Conservation (phyloP, 352 stramenopile species). For the Pelagophyceae sp. region DNA sequence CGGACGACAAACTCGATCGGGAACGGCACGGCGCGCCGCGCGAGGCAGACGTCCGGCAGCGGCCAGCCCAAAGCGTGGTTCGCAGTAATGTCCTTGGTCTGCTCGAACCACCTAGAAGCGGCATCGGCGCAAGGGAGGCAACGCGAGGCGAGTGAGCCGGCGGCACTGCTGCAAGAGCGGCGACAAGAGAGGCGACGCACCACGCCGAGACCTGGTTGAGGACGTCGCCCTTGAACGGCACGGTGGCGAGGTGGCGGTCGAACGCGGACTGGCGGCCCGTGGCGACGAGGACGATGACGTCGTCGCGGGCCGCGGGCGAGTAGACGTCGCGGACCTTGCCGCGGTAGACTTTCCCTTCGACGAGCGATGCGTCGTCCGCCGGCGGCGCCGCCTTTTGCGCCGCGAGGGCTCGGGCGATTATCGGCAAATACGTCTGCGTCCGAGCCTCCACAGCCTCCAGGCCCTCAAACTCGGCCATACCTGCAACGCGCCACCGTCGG, state of each 20-base stretch:
- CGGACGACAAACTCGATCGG: conserved; percentile 97
- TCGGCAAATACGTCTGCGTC: conserved; percentile 20
- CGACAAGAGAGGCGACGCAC: too few species aligned
- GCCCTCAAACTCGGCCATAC: too few species aligned
- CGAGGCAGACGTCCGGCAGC: conserved; percentile 87
- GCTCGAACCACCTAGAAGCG: conserved; percentile 96
- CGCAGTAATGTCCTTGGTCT: conserved; percentile 86
- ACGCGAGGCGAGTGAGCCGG: too few species aligned
- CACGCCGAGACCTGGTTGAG: conserved; percentile 82
- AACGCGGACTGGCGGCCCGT: conserved; percentile 97
- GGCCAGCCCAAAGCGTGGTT: conserved; percentile 91
- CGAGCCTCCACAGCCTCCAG: neutral
- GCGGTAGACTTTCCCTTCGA: conserved; percentile 1
- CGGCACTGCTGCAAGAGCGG: conserved; percentile 13
- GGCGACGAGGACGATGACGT: conserved; percentile 85
- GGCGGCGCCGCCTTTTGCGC: conserved; percentile 1
- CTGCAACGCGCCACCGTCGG: too few species aligned
- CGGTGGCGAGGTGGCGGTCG: conserved; percentile 84
- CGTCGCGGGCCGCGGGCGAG: conserved; percentile 43
- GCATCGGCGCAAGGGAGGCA: too few species aligned
- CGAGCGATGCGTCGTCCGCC: neutral
- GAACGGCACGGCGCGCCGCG: conserved; percentile 87
- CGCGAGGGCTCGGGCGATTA: neutral
- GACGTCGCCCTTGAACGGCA: conserved; percentile 94
- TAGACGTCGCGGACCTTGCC: conserved; percentile 84